Evolutionary conservation across 1,139 yeast species (phyloP), one percentile per base, ranked within the genome.

Genomic region (Nadsonia commutata): DNA sequence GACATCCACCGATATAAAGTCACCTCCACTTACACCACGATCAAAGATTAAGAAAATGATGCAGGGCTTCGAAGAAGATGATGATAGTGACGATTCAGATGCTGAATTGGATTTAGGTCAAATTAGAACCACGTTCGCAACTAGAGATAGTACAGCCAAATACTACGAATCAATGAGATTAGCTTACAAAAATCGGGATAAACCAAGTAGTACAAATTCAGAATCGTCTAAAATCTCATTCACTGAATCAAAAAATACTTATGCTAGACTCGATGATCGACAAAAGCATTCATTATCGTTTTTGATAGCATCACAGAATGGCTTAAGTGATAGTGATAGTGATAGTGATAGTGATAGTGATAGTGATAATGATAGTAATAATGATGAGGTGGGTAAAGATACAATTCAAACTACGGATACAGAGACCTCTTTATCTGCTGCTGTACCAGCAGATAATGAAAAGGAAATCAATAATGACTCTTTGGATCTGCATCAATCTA

Each of bases 41-140:
- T 27, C 33, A 4, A 27, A 9, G n/a, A 16, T 27, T 13, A 4
- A 27, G 33, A 27, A 27, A 27, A 6, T 27, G 13, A 6, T 27
- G 33, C 33, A 6, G 33, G 33, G 16, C 16, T 27, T 27, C 16
- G 13, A 27, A 8, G 45, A 44, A 18, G 53, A 49, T 33, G 52
- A 48, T 22, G 52, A 45, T 6, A 47, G 49, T 20, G 61, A 53
- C 27, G 33, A 8, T 16, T 53, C 55, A 11, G 57, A 54, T 31
- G 52, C 50, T 33, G 51, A 49, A 20, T 45, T 46, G 45, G 43
- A 45, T 22, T 16, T 27, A 27, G n/a, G 33, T 9, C 33, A 27
- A 16, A 27, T 27, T 13, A 27, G 33, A 27, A 27, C 9, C 9
- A 9, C 5, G 9, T 13, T 27, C n/a, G 33, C 16, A 11, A 27